Percentiles rank a stretch among this genome's conserved stretches.
Conservation (phyloP, 257 asterid genomes). For the Coffea eugenioides region DNA sequence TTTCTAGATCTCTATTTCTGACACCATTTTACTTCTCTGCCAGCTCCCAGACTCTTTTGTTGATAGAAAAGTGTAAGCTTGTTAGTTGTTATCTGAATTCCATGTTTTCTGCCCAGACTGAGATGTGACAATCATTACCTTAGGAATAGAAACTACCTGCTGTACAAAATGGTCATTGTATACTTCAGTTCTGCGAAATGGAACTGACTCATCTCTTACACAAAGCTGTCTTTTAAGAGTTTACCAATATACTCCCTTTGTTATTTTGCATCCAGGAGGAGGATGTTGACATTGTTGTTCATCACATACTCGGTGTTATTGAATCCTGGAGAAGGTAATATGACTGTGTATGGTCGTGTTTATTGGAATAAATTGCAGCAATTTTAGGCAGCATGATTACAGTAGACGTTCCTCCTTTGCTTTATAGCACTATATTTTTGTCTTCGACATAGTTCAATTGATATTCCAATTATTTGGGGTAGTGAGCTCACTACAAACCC, state of each 20-base stretch:
- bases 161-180: not conserved
- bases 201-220: not conserved
- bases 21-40: not conserved
- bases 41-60: not conserved
- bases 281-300: slow-evolving; percentile 66
- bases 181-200: not conserved
- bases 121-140: not conserved
- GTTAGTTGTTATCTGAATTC: not conserved
- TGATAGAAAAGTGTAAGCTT: not conserved
- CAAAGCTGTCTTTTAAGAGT: not conserved
- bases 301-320: slow-evolving; percentile 63
- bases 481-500: not conserved
- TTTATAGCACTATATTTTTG: not conserved
- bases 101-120: not conserved
- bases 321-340: slow-evolving; percentile 63
- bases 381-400: not conserved
- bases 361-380: not conserved
- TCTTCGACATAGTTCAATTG: not conserved
- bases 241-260: slow-evolving; percentile 9
- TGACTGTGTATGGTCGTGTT: not conserved
- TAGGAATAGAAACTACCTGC: not conserved
- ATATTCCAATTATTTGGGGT: not conserved
- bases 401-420: not conserved
- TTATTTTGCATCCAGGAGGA: slow-evolving; percentile 54
- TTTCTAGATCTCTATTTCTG: not conserved